phyloP scores from a whole-genome alignment of 352 stramenopile genomes.

The Achlya hypogyna region DNA sequence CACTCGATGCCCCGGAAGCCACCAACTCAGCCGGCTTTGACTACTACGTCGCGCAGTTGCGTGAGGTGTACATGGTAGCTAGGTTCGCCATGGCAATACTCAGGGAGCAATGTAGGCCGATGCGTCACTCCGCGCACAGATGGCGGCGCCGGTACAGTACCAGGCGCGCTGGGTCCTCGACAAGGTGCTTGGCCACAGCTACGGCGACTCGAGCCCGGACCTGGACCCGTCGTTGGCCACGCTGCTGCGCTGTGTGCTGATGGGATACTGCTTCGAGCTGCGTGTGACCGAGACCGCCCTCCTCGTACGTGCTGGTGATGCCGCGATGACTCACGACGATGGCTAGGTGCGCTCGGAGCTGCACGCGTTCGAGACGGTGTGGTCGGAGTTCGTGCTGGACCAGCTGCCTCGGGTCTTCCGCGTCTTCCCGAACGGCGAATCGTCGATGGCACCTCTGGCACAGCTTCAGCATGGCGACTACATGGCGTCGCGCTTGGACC shows the following conservation, averaged over 20 bases:
- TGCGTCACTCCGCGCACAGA: neutral
- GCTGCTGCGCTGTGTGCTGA: neutral
- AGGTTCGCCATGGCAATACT: neutral
- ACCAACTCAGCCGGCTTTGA: neutral
- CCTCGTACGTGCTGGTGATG: neutral
- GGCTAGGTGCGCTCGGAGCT: slow-evolving; percentile 1
- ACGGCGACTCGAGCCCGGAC: neutral
- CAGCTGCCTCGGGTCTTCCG: slow-evolving; percentile 46
- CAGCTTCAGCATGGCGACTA: slow-evolving; percentile 46
- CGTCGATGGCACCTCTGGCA: slow-evolving; percentile 24
- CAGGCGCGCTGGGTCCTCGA: neutral
- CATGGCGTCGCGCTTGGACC: slow-evolving; percentile 9
- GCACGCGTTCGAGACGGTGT: slow-evolving; percentile 1
- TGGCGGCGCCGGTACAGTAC: neutral
- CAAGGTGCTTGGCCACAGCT: neutral
- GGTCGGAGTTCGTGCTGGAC: slow-evolving; percentile 38
- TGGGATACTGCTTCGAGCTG: slow-evolving; percentile 5
- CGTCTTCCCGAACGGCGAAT: slow-evolving; percentile 42
- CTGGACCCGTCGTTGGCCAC: neutral
- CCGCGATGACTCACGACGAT: neutral
- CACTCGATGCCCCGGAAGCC: neutral
- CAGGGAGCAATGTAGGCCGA: neutral
- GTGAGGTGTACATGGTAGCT: slow-evolving; percentile 9
- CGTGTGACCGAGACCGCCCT: neutral
- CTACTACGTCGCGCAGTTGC: slow-evolving; percentile 12